These are phyloP conservation scores for Coccomyxa sp. DNA, from an alignment of 139 green algal species.

Conservation along the genomic window DNA sequence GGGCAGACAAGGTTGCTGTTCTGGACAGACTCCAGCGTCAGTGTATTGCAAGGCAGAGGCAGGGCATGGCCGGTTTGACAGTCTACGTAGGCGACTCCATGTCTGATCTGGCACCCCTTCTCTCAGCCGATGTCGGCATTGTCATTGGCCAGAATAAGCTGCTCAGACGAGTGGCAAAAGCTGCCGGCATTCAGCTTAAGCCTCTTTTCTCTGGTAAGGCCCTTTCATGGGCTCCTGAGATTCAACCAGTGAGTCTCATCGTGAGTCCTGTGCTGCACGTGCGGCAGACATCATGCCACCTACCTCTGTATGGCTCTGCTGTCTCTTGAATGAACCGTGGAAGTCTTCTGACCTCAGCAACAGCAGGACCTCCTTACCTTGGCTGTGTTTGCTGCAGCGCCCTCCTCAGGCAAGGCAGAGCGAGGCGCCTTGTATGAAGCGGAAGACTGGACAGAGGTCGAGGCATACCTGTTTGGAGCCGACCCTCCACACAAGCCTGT, in stretches of 20 bases:
- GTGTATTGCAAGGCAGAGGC: not conserved
- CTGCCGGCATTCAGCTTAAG: conserved; percentile 23
- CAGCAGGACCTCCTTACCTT: too few species aligned
- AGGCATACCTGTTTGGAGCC: conserved; percentile 41
- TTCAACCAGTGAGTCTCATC: too few species aligned
- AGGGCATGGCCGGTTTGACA: not conserved
- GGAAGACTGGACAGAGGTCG: conserved; percentile 41
- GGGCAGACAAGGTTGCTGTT: not conserved
- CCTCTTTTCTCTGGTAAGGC: conserved; percentile 23
- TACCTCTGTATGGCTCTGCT: not conserved
- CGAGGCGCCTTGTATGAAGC: conserved; percentile 36
- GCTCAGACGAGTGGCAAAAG: conserved; percentile 40
- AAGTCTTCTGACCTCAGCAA: too few species aligned
- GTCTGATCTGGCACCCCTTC: conserved; percentile 50
- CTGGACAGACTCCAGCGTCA: conserved; percentile 4
- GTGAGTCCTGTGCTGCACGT: too few species aligned
- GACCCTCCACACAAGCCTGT: not conserved
- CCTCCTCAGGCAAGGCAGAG: not conserved
- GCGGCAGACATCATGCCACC: not conserved
- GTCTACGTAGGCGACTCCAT: conserved; percentile 57
- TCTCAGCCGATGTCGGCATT: conserved; percentile 66
- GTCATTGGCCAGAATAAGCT: conserved; percentile 54
- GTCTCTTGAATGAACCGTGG: too few species aligned
- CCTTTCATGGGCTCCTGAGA: too few species aligned
- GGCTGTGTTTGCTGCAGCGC: conserved; percentile 13